A percentile compares a stretch with the other conserved stretches of the same genome.
These are phyloP conservation scores for Allium cepa DNA, from an alignment of 106 monocot genomes.

Conservation along the genomic window DNA sequence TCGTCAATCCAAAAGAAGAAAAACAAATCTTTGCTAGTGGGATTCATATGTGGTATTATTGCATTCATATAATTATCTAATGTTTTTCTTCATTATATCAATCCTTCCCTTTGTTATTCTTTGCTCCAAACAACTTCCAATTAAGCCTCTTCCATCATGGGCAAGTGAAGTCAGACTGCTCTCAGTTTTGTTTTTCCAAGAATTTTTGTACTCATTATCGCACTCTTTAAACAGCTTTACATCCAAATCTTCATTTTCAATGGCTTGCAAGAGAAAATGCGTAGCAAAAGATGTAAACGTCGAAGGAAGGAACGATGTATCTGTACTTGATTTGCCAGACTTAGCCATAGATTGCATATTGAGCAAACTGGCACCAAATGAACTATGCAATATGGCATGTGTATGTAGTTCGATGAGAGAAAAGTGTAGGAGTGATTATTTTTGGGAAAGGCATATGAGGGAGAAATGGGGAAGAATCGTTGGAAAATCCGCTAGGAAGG, in stretches of 20 bases:
- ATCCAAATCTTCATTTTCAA: background rate
- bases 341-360: slow-evolving; percentile 61
- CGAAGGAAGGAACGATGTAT: background rate
- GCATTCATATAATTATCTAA: slow-evolving; percentile 12
- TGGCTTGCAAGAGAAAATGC: background rate
- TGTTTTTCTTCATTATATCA: slow-evolving; percentile 56
- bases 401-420: slow-evolving; percentile 50
- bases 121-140: slow-evolving; percentile 8
- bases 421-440: slow-evolving; percentile 43
- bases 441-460: slow-evolving; percentile 78
- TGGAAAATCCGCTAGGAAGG: slow-evolving; percentile 21
- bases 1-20: background rate
- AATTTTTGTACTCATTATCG: slow-evolving; percentile 7
- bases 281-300: background rate
- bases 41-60: slow-evolving; percentile 2
- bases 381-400: slow-evolving; percentile 44
- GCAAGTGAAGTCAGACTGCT: slow-evolving; percentile 27
- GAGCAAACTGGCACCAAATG: slow-evolving; percentile 46
- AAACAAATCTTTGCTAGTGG: slow-evolving; percentile 4
- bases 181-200: slow-evolving; percentile 24
- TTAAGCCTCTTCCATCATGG: slow-evolving; percentile 28
- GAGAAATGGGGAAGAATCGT: slow-evolving; percentile 75
- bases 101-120: slow-evolving; percentile 36
- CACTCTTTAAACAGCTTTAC: background rate
- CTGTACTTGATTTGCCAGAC: slow-evolving; percentile 71